Evolutionary conservation across 495 filamentous ascomycete genomes (phyloP).

Genomic region (Penicillium samsonianum): DNA sequence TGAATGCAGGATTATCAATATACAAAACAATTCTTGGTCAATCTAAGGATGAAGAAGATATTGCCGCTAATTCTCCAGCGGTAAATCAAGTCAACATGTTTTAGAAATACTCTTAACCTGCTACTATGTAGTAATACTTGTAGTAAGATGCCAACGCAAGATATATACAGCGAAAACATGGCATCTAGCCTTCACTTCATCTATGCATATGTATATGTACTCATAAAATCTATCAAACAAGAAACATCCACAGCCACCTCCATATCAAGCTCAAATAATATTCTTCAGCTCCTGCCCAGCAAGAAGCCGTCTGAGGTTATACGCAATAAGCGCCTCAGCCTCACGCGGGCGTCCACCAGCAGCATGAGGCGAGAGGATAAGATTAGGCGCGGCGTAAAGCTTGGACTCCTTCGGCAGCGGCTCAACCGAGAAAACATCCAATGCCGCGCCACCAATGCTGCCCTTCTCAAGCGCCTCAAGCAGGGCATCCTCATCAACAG

Average conservation of each 20-base stretch:
- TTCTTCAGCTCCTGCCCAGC: slow-evolving; percentile 56
- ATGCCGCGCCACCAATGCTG: slow-evolving; percentile 53
- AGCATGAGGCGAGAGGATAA: slow-evolving; percentile 66
- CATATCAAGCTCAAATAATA: slow-evolving; percentile 32
- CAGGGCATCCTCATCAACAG: slow-evolving; percentile 70
- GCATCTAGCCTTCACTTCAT: neutral
- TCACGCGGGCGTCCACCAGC: slow-evolving; percentile 61
- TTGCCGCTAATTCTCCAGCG: too few species aligned
- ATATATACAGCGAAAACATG: too few species aligned
- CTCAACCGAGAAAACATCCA: slow-evolving; percentile 68
- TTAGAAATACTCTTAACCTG: too few species aligned
- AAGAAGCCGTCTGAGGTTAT: slow-evolving; percentile 54
- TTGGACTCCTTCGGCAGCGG: slow-evolving; percentile 47
- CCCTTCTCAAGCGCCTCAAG: slow-evolving; percentile 61
- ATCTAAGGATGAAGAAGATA: too few species aligned
- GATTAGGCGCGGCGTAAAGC: slow-evolving; percentile 50
- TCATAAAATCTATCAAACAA: neutral
- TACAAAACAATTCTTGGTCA: too few species aligned
- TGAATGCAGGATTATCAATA: too few species aligned
- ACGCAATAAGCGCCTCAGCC: slow-evolving; percentile 53
- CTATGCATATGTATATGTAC: neutral
- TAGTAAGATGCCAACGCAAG: too few species aligned
- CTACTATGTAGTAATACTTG: too few species aligned
- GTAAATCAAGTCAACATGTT: too few species aligned
- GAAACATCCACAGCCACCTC: neutral